Evolutionary conservation across 1,284 basidiomycete species (phyloP), one percentile per base, ranked within the genome.

Genomic region (Sphaerobolus stellatus): DNA sequence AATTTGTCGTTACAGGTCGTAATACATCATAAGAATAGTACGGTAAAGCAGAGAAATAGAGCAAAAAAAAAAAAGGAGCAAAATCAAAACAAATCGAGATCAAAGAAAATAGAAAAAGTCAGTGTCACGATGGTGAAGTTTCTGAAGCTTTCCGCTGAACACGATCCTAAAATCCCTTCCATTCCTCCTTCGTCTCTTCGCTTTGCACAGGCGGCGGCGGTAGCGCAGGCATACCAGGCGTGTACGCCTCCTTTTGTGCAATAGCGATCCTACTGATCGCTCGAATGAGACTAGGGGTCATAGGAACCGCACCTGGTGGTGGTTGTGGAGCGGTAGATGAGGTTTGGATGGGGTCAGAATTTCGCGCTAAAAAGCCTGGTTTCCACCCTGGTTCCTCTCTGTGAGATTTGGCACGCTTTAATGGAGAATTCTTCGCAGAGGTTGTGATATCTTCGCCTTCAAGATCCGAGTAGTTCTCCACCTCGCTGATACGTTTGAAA

Each of bases 221-320:
- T 11, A 48, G 31, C n/a, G 47, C 34, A 5, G 46, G 53, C 2
- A 44, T 20, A 11, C 8, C 18, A 18, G 58, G 27, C 1, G 65
- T 65, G 58, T 73, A 82, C 13, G 76, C 80, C 28, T 77, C 75
- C 52, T 70, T 71, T 59, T 84, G 82, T 2, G 83, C 83, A 14
- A 71, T 67, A 5, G 75, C 71, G 49, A 86, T 74, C 33, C 83
- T 74, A 59, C 83, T 79, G 22, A 85, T 66, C 1, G 82, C 83
- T 43, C 75, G 75, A 54, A 85, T 78, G 20, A 85, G 71, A 1
- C 83, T 84, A 0, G 83, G 82, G 2, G 84, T 85, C 24, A 80
- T 77, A 2, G 82, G 81, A 0, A 85, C 77, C 1, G 80, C 66
- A 2, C 69, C 68, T 13, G 66, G 60, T 29, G 68, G 63, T n/a